A percentile compares a stretch with the other conserved stretches of the same genome.
phyloP scores from a whole-genome alignment of 768 basidiomycete genomes.

The Trametes cingulata region DNA sequence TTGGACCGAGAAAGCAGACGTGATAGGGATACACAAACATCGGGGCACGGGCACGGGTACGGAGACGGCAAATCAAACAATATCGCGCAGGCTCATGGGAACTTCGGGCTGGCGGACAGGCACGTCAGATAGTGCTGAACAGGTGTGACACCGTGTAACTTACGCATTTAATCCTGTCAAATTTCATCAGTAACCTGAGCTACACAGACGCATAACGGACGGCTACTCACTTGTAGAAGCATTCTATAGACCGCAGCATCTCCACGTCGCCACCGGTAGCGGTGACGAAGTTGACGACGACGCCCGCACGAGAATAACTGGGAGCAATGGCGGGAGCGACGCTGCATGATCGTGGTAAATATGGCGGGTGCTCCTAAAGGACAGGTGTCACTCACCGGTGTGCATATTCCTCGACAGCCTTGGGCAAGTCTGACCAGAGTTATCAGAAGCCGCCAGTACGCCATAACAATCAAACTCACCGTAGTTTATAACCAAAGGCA shows the following conservation, averaged over 20 bases:
- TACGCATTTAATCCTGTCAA: conserved; percentile 71
- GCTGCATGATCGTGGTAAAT: conserved; percentile 39
- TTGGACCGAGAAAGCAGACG: conserved; percentile 36
- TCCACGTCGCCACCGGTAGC: conserved; percentile 98
- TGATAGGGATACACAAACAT: conserved; percentile 81
- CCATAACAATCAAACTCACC: conserved; percentile 44
- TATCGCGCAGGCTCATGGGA: conserved; percentile 86
- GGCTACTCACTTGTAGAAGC: conserved; percentile 85
- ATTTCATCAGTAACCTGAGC: conserved; percentile 5
- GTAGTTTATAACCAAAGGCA: conserved; percentile 95
- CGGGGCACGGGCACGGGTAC: conserved; percentile 26
- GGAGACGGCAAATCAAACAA: conserved; percentile 58
- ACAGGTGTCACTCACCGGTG: conserved; percentile 62
- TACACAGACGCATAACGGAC: background rate
- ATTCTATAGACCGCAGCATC: conserved; percentile 97
- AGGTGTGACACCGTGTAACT: conserved; percentile 31
- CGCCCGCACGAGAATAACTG: conserved; percentile 82
- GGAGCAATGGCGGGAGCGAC: conserved; percentile 88
- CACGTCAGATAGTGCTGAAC: conserved; percentile 25
- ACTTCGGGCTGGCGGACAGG: conserved; percentile 74
- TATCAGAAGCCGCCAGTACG: background rate
- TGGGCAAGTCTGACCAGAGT: conserved; percentile 70
- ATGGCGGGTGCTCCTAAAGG: background rate
- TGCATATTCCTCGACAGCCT: conserved; percentile 96
- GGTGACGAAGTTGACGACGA: conserved; percentile 95